Conservation (phyloP, 805 yeast species). For the Wickerhamomyces queroliae region DNA sequence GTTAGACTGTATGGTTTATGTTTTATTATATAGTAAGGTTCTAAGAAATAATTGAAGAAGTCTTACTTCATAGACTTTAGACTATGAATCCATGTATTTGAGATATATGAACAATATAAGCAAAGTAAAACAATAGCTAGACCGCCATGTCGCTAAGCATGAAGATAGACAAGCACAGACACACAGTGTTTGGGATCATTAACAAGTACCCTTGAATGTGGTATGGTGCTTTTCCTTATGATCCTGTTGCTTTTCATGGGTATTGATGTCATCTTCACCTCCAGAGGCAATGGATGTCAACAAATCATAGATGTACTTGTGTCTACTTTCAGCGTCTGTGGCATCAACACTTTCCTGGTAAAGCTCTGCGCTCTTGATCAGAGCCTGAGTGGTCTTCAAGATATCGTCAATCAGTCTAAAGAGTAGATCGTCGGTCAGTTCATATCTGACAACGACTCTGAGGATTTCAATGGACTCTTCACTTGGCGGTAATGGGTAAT, state of each 20-base stretch:
- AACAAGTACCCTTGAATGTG: constrained; percentile 24
- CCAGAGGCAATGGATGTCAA: constrained; percentile 50
- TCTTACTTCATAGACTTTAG: too few relatives aligned
- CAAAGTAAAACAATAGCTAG: too few relatives aligned
- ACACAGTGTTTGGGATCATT: background rate
- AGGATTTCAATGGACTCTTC: constrained; percentile 62
- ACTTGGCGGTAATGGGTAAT: constrained; percentile 70
- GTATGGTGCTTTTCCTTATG: constrained; percentile 19
- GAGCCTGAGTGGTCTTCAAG: constrained; percentile 43
- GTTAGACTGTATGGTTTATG: too few relatives aligned
- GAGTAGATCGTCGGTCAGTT: constrained; percentile 54
- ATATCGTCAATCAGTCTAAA: constrained; percentile 62
- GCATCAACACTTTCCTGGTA: constrained; percentile 11
- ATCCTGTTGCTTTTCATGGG: constrained; percentile 10
- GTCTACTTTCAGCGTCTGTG: constrained; percentile 16
- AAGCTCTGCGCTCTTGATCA: constrained; percentile 39
- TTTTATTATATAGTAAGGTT: too few relatives aligned
- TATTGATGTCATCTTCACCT: constrained; percentile 36
- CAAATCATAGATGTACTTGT: constrained; percentile 37
- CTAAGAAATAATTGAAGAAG: too few relatives aligned
- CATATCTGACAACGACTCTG: constrained; percentile 77
- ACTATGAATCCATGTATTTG: too few relatives aligned
- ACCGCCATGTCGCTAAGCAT: too few relatives aligned
- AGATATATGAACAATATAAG: too few relatives aligned
- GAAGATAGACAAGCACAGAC: too few relatives aligned